These are phyloP conservation scores for Lepidium sativum DNA, from an alignment of 345 rosid genomes.

Conservation along the genomic window DNA sequence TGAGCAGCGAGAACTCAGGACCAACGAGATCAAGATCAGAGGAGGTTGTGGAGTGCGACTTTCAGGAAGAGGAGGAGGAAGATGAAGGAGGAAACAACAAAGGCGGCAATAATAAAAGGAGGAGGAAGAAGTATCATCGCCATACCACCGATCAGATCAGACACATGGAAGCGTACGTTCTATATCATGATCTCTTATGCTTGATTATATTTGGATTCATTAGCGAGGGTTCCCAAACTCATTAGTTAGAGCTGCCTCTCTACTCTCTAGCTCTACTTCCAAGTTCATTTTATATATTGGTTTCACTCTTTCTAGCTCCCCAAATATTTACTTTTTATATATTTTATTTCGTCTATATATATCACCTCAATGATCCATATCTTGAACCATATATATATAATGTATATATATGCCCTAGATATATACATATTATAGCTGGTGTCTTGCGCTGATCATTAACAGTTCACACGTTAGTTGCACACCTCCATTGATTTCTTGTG, in stretches of 20 bases:
- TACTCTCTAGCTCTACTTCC: not conserved
- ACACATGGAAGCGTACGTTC: conserved; percentile 92
- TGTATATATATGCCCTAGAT: not conserved
- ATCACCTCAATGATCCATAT: not conserved
- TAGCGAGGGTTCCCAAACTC: conserved; percentile 13
- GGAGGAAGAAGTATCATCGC: conserved; percentile 93
- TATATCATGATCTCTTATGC: not conserved
- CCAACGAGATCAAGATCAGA: conserved; percentile 80
- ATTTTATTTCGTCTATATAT: not conserved
- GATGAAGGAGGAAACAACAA: conserved; percentile 21
- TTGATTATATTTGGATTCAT: not conserved
- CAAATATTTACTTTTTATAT: not conserved
- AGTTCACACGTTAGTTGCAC: not conserved
- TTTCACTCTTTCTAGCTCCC: not conserved
- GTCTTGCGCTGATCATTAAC: not conserved
- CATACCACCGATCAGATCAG: conserved; percentile 92
- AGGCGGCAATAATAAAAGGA: conserved; percentile 63
- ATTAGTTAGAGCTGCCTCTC: not conserved
- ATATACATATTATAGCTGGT: not conserved
- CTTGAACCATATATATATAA: not conserved
- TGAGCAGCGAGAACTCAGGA: conserved; percentile 94
- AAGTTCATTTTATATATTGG: not conserved
- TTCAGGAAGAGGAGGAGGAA: conserved; percentile 36
- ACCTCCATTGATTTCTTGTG: not conserved
- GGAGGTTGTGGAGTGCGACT: conserved; percentile 59